These are phyloP conservation scores for Xeromyces bisporus DNA, from an alignment of 495 filamentous ascomycete species.

Conservation along the genomic window DNA sequence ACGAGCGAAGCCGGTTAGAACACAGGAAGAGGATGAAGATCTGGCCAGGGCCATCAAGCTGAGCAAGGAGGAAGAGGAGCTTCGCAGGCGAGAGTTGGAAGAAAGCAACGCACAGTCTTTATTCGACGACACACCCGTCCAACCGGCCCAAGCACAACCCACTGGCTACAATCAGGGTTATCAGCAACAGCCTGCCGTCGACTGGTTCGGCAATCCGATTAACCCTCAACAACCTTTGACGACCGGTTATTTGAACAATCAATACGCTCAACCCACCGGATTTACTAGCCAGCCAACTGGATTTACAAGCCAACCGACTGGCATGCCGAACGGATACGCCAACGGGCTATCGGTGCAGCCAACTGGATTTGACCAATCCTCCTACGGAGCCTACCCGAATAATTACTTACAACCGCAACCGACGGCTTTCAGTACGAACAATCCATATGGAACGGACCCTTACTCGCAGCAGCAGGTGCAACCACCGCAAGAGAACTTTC, in stretches of 20 bases:
- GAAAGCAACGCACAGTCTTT: constrained; percentile 71
- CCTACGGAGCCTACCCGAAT: constrained; percentile 32
- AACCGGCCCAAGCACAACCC: constrained; percentile 48
- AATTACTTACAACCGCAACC: constrained; percentile 46
- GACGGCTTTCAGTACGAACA: constrained; percentile 50
- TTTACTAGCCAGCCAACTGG: constrained; percentile 49
- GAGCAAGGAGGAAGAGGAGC: constrained; percentile 85
- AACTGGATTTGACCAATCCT: constrained; percentile 42
- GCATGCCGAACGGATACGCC: constrained; percentile 47
- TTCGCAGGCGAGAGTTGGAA: constrained; percentile 75
- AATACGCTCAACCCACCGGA: constrained; percentile 59
- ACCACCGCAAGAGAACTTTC: constrained; percentile 40
- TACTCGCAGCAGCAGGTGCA: constrained; percentile 33
- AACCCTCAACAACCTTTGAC: constrained; percentile 55
- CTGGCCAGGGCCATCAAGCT: constrained; percentile 91
- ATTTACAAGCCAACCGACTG: constrained; percentile 46
- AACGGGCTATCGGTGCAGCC: constrained; percentile 50
- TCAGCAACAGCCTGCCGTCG: constrained; percentile 85
- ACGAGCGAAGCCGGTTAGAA: constrained; percentile 37
- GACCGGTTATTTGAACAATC: constrained; percentile 72
- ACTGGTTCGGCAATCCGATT: constrained; percentile 92
- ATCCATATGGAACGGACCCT: constrained; percentile 46
- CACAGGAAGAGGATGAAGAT: constrained; percentile 54
- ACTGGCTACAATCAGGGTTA: constrained; percentile 93
- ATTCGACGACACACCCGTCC: constrained; percentile 66